A percentile compares a stretch with the other conserved stretches of the same genome.
Conservation (phyloP, 495 filamentous ascomycete species). For the Xeromyces bisporus region DNA sequence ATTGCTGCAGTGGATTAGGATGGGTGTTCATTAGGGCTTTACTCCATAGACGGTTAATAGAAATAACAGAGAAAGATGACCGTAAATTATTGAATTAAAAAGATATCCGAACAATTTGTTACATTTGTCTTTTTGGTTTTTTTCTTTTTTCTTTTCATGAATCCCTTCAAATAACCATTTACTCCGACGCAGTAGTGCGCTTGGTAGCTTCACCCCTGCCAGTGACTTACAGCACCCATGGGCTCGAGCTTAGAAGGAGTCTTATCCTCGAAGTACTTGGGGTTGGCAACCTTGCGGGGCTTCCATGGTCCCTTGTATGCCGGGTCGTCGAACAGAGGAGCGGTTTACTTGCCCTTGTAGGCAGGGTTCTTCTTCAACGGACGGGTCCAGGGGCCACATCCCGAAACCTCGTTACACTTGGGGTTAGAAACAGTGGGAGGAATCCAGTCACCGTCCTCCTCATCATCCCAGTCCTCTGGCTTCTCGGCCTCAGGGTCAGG, state of each 20-base stretch:
- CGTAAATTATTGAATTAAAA: too few species aligned
- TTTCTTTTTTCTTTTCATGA: conserved; percentile 2
- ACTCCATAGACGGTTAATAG: too few species aligned
- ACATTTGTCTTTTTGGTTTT: conserved; percentile 5
- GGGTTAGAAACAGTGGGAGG: conserved; percentile 88
- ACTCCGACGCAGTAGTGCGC: conserved; percentile 40
- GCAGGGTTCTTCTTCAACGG: conserved; percentile 90
- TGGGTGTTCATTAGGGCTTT: too few species aligned
- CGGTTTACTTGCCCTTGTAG: conserved; percentile 98
- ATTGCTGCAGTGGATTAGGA: too few species aligned
- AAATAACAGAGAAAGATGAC: too few species aligned
- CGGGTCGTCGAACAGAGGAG: conserved; percentile 91
- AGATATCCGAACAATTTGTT: too few species aligned
- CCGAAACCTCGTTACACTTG: conserved; percentile 84
- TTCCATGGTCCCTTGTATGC: conserved; percentile 94
- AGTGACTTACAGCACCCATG: conserved; percentile 78
- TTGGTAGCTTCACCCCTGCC: conserved; percentile 50
- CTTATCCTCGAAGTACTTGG: conserved; percentile 95
- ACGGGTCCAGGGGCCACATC: conserved; percentile 83
- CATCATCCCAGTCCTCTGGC: conserved; percentile 99
- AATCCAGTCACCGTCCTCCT: conserved; percentile 98
- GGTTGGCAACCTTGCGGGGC: conserved; percentile 93
- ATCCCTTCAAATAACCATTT: conserved; percentile 7
- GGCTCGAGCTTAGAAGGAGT: conserved; percentile 90
- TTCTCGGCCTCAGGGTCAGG: conserved; percentile 95